phyloP scores from a whole-genome alignment of 2,329 filamentous ascomycete species.

The Akanthomyces lecanii region DNA sequence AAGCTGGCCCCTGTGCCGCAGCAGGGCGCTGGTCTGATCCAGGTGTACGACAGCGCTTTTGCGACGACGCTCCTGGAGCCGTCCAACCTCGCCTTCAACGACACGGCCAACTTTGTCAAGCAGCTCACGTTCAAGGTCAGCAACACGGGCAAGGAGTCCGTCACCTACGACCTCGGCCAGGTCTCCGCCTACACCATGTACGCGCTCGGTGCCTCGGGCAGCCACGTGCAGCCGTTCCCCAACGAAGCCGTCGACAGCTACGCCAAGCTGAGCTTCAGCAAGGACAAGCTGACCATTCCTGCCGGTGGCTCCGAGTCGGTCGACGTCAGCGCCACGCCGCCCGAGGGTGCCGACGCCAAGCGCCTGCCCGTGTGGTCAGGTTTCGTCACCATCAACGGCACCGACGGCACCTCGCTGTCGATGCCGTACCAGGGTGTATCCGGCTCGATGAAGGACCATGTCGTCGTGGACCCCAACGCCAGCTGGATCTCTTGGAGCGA shows the following conservation, averaged over 20 bases:
- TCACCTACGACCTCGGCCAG: slow-evolving; percentile 51
- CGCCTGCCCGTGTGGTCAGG: slow-evolving; percentile 41
- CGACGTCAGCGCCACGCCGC: slow-evolving; percentile 42
- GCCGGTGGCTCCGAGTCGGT: slow-evolving; percentile 42
- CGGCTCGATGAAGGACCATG: slow-evolving; percentile 30
- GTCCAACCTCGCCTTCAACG: slow-evolving; percentile 60
- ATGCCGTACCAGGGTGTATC: slow-evolving; percentile 39
- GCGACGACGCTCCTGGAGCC: slow-evolving; percentile 49
- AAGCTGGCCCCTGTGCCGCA: slow-evolving; percentile 53
- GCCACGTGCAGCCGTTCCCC: slow-evolving; percentile 41
- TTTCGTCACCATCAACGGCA: slow-evolving; percentile 37
- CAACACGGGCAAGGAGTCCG: slow-evolving; percentile 46
- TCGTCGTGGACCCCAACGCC: slow-evolving; percentile 29
- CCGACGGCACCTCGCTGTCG: slow-evolving; percentile 32
- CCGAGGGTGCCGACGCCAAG: slow-evolving; percentile 28
- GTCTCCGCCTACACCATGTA: slow-evolving; percentile 50
- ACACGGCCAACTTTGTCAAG: slow-evolving; percentile 52
- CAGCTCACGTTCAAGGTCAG: slow-evolving; percentile 50
- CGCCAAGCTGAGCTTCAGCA: slow-evolving; percentile 41
- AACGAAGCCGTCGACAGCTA: slow-evolving; percentile 38
- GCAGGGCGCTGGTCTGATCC: slow-evolving; percentile 57
- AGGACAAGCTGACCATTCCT: slow-evolving; percentile 40
- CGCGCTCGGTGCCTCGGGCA: slow-evolving; percentile 35
- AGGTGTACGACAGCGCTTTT: slow-evolving; percentile 56
- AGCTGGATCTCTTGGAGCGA: slow-evolving; percentile 34